Conservation (phyloP, 345 rosid genomes). For the Ceriops decandra region DNA sequence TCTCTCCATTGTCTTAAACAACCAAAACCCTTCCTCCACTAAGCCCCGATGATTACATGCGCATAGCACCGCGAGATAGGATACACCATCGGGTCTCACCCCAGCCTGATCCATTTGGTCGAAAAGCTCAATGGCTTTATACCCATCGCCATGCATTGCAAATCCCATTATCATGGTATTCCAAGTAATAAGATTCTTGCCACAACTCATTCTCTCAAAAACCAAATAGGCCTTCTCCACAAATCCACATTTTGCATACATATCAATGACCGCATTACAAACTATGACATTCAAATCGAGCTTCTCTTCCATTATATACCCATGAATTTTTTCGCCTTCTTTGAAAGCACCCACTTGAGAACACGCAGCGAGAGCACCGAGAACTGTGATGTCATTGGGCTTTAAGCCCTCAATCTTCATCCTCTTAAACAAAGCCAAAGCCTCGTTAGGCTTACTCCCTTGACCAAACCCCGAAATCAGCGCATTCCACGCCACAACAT, state of each 20-base stretch:
- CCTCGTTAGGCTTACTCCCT: slow-evolving; percentile 57
- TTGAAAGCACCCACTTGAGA: slow-evolving; percentile 67
- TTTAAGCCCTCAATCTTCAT: slow-evolving; percentile 45
- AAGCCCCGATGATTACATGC: slow-evolving; percentile 86
- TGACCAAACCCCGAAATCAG: slow-evolving; percentile 71
- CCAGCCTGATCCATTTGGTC: slow-evolving; percentile 41
- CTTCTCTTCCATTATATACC: slow-evolving; percentile 39
- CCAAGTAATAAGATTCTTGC: slow-evolving; percentile 66
- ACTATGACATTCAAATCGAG: slow-evolving; percentile 60
- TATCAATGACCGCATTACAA: slow-evolving; percentile 70
- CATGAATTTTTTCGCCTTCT: slow-evolving; percentile 57
- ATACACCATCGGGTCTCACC: slow-evolving; percentile 56
- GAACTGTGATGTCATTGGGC: slow-evolving; percentile 67
- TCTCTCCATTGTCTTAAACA: slow-evolving; percentile 56
- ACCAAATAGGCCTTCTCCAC: slow-evolving; percentile 61
- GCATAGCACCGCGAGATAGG: slow-evolving; percentile 56
- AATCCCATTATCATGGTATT: slow-evolving; percentile 87
- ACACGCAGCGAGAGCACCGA: slow-evolving; percentile 77
- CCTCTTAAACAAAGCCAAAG: slow-evolving; percentile 51
- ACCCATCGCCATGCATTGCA: slow-evolving; percentile 75
- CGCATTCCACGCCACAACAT: slow-evolving; percentile 84
- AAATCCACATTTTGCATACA: slow-evolving; percentile 80
- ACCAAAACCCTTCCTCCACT: slow-evolving; percentile 57
- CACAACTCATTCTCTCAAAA: slow-evolving; percentile 44
- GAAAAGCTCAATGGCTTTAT: slow-evolving; percentile 58